These are phyloP conservation scores for Lepidium africanum DNA, from an alignment of 345 rosid species.

Conservation along the genomic window DNA sequence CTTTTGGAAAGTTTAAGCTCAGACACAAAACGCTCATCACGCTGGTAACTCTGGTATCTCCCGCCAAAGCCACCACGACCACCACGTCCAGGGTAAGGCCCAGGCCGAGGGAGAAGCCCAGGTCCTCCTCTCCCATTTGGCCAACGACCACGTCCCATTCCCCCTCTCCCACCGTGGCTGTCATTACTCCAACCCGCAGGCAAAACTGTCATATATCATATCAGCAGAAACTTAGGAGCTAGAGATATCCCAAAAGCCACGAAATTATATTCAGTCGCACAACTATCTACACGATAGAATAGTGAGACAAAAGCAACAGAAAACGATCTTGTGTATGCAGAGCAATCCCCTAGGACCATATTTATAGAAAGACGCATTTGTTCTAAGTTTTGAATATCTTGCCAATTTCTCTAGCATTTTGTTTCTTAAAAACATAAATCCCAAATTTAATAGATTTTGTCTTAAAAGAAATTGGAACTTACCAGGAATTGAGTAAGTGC, in stretches of 20 bases:
- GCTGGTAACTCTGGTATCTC: constrained; percentile 63
- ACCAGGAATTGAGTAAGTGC: constrained; percentile 75
- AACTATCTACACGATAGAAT: not conserved
- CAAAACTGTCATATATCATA: constrained; percentile 43
- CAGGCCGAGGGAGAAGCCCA: constrained; percentile 90
- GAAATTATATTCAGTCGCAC: not conserved
- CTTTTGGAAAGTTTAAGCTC: constrained; percentile 80
- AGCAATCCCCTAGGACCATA: not conserved
- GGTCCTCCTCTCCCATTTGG: constrained; percentile 66
- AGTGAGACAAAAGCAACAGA: not conserved
- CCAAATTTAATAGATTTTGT: not conserved
- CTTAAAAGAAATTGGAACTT: not conserved
- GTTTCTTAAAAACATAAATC: not conserved
- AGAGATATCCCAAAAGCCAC: not conserved
- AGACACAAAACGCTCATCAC: constrained; percentile 87
- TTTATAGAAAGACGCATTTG: not conserved
- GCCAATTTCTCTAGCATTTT: not conserved
- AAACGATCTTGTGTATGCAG: not conserved
- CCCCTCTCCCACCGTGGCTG: constrained; percentile 60
- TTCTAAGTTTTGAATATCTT: not conserved
- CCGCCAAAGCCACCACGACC: constrained; percentile 49
- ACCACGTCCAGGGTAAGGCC: constrained; percentile 73
- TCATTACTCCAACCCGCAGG: constrained; percentile 49
- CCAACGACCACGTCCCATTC: constrained; percentile 84
- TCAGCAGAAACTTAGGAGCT: not conserved